Evolutionary conservation across 2,329 filamentous ascomycete genomes (phyloP), one percentile per base, ranked within the genome.

Genomic region (Incumbomyces delicatus): DNA sequence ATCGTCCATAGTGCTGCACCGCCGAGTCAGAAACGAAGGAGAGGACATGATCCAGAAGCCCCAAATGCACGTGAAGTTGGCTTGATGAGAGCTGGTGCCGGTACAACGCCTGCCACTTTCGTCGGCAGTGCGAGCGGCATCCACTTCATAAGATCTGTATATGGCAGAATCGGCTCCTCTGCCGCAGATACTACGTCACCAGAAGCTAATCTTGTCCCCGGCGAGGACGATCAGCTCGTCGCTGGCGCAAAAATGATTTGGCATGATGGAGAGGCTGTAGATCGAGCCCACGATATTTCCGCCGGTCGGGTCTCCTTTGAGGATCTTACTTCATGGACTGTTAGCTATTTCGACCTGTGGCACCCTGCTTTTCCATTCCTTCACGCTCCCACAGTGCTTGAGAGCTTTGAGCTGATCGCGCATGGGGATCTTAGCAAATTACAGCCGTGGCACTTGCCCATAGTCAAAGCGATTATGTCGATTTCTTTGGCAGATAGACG

Each of bases 61-160:
- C 38, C 47, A 49, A 52, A 51, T 33, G 51, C 61, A 16, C 64
- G 65, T 14, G 68, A 73, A 48, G 64, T 72, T 22, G 71, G 71
- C 8, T 58, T 76, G 46, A 77, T 78, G 73, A 67, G 75, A 48
- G 70, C 72, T 51, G 63, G 67, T 22, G 66, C 65, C 13, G 66
- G 66, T 22, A 64, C 68, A 27, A 70, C 67, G 17, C 69, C 69
- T 2, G 69, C 74, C 12, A 73, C 71, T 0, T 79, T 79, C 46
- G 68, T 78, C 3, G 76, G 76, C 3, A 77, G 74, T 42, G 72
- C 72, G 13, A 77, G 75, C 49, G 76, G 76, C 1, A 77, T 78
- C n/a, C 70, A 77, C 54, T 78, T 78, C 53, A 73, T 78, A 30
- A 69, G 73, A 5, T 70, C 71, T 16, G 76, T 78, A 1, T 76